Percentiles rank a stretch among this genome's conserved stretches.
phyloP scores from a whole-genome alignment of 495 filamentous ascomycete species.

The Bacidia gigantensis region DNA sequence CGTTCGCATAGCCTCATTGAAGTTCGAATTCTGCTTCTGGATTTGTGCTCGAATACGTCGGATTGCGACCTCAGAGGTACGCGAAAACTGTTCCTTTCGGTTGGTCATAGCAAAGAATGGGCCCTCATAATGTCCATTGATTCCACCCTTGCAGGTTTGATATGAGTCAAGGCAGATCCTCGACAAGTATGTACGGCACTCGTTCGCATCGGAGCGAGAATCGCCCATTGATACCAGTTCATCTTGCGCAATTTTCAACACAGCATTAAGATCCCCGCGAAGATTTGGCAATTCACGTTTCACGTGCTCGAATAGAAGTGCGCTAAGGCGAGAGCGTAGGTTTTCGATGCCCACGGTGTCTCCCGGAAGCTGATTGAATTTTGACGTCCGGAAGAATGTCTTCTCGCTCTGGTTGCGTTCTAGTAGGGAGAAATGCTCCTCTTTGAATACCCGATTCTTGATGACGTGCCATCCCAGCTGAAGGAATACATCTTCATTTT shows the following conservation, averaged over 20 bases:
- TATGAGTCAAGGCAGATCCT: conserved; percentile 19
- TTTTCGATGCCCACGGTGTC: conserved; percentile 34
- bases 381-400: conserved; percentile 32
- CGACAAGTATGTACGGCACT: conserved; percentile 20
- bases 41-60: conserved; percentile 21
- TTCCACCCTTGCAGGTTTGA: conserved; percentile 22
- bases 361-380: conserved; percentile 30
- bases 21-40: conserved; percentile 20
- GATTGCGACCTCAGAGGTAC: conserved; percentile 8
- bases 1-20: conserved; percentile 13
- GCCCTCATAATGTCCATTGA: conserved; percentile 22
- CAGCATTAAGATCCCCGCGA: conserved; percentile 39
- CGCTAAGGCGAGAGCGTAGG: conserved; percentile 40
- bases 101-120: conserved; percentile 13
- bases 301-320: conserved; percentile 43
- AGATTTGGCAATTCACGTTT: conserved; percentile 41
- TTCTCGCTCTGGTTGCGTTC: conserved; percentile 28
- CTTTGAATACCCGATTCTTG: conserved; percentile 39
- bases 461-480: conserved; percentile 38
- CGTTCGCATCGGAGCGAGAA: conserved; percentile 9
- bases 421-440: background rate
- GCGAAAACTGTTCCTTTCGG: background rate
- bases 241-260: conserved; percentile 20
- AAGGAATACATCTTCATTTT: conserved; percentile 28
- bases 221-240: conserved; percentile 8